Evolutionary conservation across 495 filamentous ascomycete genomes (phyloP).

Genomic region (Aspergillus incahuasiensis): DNA sequence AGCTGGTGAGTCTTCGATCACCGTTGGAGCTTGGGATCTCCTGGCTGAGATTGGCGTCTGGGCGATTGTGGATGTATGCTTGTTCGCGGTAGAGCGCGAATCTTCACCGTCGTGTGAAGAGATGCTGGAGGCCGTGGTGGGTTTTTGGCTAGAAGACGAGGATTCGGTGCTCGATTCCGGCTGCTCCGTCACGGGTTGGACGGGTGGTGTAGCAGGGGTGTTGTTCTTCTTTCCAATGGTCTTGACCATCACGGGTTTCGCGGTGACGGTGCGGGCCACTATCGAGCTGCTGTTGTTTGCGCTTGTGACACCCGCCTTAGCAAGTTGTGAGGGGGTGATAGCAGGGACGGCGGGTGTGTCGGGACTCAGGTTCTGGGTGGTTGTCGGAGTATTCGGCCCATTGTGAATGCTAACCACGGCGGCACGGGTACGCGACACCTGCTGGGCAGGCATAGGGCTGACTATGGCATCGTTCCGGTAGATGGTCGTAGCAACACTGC

Average conservation of each 20-base stretch:
- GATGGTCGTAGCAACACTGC: conserved; percentile 84
- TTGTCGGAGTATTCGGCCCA: conserved; percentile 33
- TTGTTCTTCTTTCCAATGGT: conserved; percentile 29
- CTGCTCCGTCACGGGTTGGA: conserved; percentile 25
- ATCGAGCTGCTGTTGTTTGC: conserved; percentile 39
- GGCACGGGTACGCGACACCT: conserved; percentile 77
- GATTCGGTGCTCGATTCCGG: conserved; percentile 17
- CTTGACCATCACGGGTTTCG: conserved; percentile 45
- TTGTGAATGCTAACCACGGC: conserved; percentile 83
- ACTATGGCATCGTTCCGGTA: conserved; percentile 86
- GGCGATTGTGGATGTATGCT: conserved; percentile 1
- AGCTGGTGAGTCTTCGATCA: conserved; percentile 47
- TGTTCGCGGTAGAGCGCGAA: conserved; percentile 14
- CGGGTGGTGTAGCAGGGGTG: conserved; percentile 4
- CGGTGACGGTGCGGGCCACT: conserved; percentile 39
- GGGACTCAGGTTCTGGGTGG: conserved; percentile 31
- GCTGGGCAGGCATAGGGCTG: conserved; percentile 74
- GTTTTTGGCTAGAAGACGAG: conserved; percentile 19
- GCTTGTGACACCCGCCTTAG: conserved; percentile 37
- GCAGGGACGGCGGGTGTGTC: conserved; percentile 49
- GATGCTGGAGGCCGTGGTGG: conserved; percentile 30
- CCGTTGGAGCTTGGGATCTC: conserved; percentile 31
- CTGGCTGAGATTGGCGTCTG: conserved; percentile 2
- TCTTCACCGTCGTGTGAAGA: conserved; percentile 38
- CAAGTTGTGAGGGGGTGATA: conserved; percentile 46